These are phyloP conservation scores for Populus deltoides DNA, from an alignment of 345 rosid species.

Conservation along the genomic window DNA sequence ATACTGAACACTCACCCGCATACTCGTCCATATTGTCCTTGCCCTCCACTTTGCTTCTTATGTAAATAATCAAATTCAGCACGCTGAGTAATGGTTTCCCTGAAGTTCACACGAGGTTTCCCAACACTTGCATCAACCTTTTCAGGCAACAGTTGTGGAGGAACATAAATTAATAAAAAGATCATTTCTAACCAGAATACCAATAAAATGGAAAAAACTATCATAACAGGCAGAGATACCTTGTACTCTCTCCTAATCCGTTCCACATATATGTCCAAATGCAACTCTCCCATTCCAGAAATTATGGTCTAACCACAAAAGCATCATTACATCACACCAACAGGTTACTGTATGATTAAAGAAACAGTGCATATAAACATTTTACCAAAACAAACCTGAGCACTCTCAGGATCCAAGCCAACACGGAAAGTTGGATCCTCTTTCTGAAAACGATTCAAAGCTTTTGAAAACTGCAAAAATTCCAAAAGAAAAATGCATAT, in stretches of 20 bases:
- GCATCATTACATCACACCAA: conserved; percentile 1
- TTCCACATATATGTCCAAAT: conserved; percentile 92
- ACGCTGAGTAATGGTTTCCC: conserved; percentile 87
- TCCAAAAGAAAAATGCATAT: not conserved
- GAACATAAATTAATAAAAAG: not conserved
- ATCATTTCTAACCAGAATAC: not conserved
- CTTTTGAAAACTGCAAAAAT: conserved; percentile 79
- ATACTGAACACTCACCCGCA: conserved; percentile 56
- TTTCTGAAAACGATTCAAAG: conserved; percentile 87
- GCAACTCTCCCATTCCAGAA: conserved; percentile 99
- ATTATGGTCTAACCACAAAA: conserved; percentile 72
- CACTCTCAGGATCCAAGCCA: conserved; percentile 96
- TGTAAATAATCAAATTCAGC: conserved; percentile 94
- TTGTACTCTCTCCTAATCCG: conserved; percentile 92
- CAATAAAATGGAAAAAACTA: not conserved
- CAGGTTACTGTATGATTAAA: not conserved
- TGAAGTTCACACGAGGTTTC: conserved; percentile 95
- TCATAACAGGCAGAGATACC: conserved; percentile 39
- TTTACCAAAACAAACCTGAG: conserved; percentile 56
- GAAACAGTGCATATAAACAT: conserved; percentile 3
- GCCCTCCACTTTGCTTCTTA: conserved; percentile 98
- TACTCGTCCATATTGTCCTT: conserved; percentile 96
- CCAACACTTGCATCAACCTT: conserved; percentile 98
- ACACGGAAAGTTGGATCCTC: conserved; percentile 99
- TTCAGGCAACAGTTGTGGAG: conserved; percentile 7